Base-by-base conservation (phyloP, 176 grass and related monocot species). In the Oryza glaberrima region DNA sequence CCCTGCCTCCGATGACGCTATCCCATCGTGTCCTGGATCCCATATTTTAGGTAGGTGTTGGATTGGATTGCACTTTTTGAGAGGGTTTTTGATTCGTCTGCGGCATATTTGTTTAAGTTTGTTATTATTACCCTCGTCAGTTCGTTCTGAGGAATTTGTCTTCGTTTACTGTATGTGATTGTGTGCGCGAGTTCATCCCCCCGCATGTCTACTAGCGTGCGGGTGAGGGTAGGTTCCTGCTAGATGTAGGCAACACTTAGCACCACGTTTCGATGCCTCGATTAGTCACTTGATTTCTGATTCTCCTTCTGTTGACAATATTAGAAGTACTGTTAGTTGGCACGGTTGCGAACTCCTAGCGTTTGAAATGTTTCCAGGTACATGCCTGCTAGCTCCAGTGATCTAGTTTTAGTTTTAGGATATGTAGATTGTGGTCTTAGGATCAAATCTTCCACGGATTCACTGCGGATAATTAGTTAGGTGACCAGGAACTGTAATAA, bases 71-170 rank as follows among this genome's bases (percentile, higher is more conserved):
- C 23, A 6, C 63, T 67, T 25, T 16, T 16, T n/a, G 30, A 5
- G 32, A 60, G 23, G n/a, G 69, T 69, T 63, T 23, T 28, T 9
- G 73, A 17, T 65, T 22, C n/a, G 3, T 48, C 4, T 61, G 60
- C 17, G 9, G 7, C 60, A 26, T 38, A 69, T 75, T 74, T 63
- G 58, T 63, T 63, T 58, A 52, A 28, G 68, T 79, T 73, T 72
- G 7, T 41, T 41, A 41, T 8, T 9, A 41, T 40, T 10, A 30
- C 25, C 54, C 1, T 36, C 43, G n/a, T 22, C 43, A 38, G 26
- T 20, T 26, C 26, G 68, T 20, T 44, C 19, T 4, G 40, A 72
- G 10, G 41, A 41, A 72, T 45, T 72, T 44, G n/a, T 63, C 19
- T 58, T 58, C 54, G 8, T 7, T 63, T 22, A 17, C 1, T 66